Base-by-base conservation (phyloP, 1,284 basidiomycete species). In the Bondarzewia mesenterica region DNA sequence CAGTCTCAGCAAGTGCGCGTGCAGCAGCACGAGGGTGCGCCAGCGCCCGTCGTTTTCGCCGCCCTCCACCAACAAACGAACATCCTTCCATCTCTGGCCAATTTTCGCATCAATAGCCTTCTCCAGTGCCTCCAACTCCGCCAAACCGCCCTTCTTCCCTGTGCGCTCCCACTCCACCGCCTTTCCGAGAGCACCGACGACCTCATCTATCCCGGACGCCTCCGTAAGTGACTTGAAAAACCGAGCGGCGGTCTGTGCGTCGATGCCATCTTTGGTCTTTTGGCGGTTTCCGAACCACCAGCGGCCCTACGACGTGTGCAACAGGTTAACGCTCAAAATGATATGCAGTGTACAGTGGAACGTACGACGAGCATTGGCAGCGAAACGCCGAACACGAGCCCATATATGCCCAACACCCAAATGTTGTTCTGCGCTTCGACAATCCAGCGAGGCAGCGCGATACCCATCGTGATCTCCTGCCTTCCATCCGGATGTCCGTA, bases 201-300 rank as follows among this genome's bases (percentile, higher is more conserved):
- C 74, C 29, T 92, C 85, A 21, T 80, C 71, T 56, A 91, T 79
- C 1, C 75, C 75, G 5, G 88, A 86, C 42, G 89, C 84, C 61
- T 98, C 95, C 38, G 79, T 82, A 23, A 98, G 62, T 15, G 77
- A 72, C 63, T 90, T 90, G 81, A 98, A 99, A 73, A 94, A 96
- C 2, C 77, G 73, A 43, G 93, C 85, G 1, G 95, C 95, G 0
- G 93, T 92, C 40, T 73, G 73, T 44, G 87, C 84, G 54, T 92
- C 74, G 47, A 98, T 78, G 39, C 93, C 92, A 58, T 99, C 96
- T 64, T 97, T 96, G 25, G 96, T 99, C 63, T 82, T 85, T 54
- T 84, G 77, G 48, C 90, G 78, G 57, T 86, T 91, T 15, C 93
- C 91, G 63, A 98, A 99, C 96, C 96, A 99, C 96, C 96, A 99